Evolutionary conservation across 352 stramenopile species (phyloP), one percentile per base, ranked within the genome.

Genomic region (Pythium angustatum): DNA sequence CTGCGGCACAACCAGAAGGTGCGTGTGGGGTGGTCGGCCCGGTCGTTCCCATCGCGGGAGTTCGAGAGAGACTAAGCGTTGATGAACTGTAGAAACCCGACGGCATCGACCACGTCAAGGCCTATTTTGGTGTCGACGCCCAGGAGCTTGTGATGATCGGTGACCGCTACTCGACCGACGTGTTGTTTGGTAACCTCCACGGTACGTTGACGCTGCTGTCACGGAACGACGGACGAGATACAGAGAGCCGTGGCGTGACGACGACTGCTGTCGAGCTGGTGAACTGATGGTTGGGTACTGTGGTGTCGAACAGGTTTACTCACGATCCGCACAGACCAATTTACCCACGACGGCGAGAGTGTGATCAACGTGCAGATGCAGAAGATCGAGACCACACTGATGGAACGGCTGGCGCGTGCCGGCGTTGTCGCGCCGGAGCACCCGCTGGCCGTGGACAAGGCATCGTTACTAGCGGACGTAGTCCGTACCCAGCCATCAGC

Each of bases 131-230:
- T 21, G 75, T 87, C 6, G 73, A 87, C n/a, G 79, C 80, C 5
- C 34, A 91, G 27, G 75, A 82, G 59, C 79, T 99, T 28, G 93
- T 98, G 55, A 97, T 99, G 78, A 90, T 99, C 50, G 97, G 97
- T 19, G 97, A 99, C 78, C 83, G 97, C 43, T 91, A 99, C 62
- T 92, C 98, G 48, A 99, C 96, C 0, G 97, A 99, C 79, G 83
- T 99, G 45, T 85, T 99, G 14, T 99, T 99, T 76, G 97, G 96
- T 27, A 99, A 99, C 70, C 75, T 98, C 2, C 83, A 98, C 72
- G 87, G 85, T 92, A 33, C 11, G 54, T 17, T 5, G 7, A 43
- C 36, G 6, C 36, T 38, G 33, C 33, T 43, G 36, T n/a, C n/a
- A n/a, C n/a, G n/a, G n/a, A n/a, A n/a, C n/a, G n/a, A n/a, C n/a